Base-by-base conservation (phyloP, 2,329 filamentous ascomycete species). In the Neofusicoccum ribis region DNA sequence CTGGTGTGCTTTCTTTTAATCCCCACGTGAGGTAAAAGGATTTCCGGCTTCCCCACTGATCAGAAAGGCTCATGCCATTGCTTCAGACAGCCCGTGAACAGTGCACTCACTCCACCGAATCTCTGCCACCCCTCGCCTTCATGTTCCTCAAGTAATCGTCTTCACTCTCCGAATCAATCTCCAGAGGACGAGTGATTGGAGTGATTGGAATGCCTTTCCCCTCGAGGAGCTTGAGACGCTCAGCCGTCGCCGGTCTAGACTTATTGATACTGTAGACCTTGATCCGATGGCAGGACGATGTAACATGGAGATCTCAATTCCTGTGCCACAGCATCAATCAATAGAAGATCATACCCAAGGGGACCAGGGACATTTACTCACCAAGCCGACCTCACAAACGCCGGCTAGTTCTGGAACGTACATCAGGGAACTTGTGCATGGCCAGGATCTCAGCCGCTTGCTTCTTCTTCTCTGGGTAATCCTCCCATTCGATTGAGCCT, bases 271-370 rank as follows among this genome's bases (percentile, higher is more conserved):
- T 89, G 73, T 89, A 90, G 6, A 89, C 74, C 59, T 81, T 84
- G 69, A 89, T 80, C 1, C 86, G 80, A 67, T 89, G 88, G 65
- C 84, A 87, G 0, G 82, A 86, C 6, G 82, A 85, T 0, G 87
- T 90, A 3, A 90, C 86, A 70, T 89, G 88, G 20, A 90, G 74
- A 15, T 85, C 87, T 86, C 86, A 89, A 70, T 90, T 90, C 83
- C 81, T 89, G 77, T 73, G 3, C 23, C 23, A 23, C 1, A 3
- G 3, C 23, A 23, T 23, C 23, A 23, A 1, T 23, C 3, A 23
- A 3, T 23, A 23, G 23, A 23, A 1, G 23, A 23, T 23, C 23
- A 23, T 23, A 23, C 23, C 3, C 3, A 23, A 23, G 23, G 1
- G 23, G 0, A 23, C 0, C 0, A 23, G 1, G 23, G 23, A 23